Evolutionary conservation across 148 eudicot genomes (phyloP).

Genomic region (Rhododendron henanense): DNA sequence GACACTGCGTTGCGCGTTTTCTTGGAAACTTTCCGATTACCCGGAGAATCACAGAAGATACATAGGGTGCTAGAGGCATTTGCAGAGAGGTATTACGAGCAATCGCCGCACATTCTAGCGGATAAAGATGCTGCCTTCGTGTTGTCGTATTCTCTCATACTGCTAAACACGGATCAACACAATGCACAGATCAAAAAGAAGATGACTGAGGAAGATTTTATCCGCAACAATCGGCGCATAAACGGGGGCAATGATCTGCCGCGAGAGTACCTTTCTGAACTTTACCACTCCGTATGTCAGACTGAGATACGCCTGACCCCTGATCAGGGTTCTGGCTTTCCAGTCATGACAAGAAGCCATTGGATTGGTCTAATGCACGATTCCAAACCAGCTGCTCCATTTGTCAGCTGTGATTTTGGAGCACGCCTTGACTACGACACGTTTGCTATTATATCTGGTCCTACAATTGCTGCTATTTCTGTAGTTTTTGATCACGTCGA

Average conservation of each 20-base stretch:
- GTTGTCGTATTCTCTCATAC: constrained; percentile 75
- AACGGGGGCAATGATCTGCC: constrained; percentile 96
- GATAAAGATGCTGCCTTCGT: constrained; percentile 92
- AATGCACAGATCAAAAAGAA: constrained; percentile 92
- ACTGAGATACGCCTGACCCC: constrained; percentile 87
- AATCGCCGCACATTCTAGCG: constrained; percentile 69
- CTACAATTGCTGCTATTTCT: constrained; percentile 89
- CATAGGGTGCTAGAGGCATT: constrained; percentile 96
- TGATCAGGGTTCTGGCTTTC: constrained; percentile 62
- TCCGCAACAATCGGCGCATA: constrained; percentile 76
- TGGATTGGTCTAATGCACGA: constrained; percentile 88
- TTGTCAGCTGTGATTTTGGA: constrained; percentile 61
- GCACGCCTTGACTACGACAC: constrained; percentile 80
- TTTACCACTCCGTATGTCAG: constrained; percentile 72
- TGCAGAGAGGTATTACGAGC: constrained; percentile 83
- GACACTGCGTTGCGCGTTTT: constrained; percentile 61
- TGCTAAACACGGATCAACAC: constrained; percentile 95
- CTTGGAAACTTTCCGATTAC: constrained; percentile 65
- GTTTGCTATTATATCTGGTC: constrained; percentile 91
- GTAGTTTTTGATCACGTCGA: constrained; percentile 93
- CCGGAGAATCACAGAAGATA: constrained; percentile 91
- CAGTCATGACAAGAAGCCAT: constrained; percentile 61
- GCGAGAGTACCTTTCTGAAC: constrained; percentile 68
- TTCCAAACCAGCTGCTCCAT: constrained; percentile 64
- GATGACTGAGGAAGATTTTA: constrained; percentile 94